Conservation (phyloP, 306 rosid genomes). For the Neltuma alba region DNA sequence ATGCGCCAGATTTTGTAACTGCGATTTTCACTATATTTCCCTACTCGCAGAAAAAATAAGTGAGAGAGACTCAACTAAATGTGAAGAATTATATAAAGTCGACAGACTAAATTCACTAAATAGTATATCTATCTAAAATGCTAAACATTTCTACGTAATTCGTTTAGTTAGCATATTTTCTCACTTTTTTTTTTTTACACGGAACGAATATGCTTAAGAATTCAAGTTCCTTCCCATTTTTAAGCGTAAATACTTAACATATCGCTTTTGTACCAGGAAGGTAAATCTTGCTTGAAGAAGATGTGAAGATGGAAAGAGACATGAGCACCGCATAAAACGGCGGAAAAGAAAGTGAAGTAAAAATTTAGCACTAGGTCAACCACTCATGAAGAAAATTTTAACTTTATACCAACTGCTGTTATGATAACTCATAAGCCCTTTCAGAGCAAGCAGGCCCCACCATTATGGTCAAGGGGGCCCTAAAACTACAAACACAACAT, state of each 20-base stretch:
- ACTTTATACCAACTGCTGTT: constrained; percentile 38
- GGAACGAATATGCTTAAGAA: neutral
- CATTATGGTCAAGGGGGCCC: constrained; percentile 49
- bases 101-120: neutral
- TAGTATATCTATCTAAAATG: neutral
- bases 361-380: constrained; percentile 29
- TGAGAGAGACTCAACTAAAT: neutral
- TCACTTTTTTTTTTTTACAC: neutral
- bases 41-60: neutral
- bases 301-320: neutral
- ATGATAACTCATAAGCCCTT: constrained; percentile 44
- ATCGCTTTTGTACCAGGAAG: neutral
- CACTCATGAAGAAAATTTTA: constrained; percentile 27
- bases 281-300: constrained; percentile 23
- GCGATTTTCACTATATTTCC: constrained; percentile 17
- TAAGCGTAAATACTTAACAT: neutral
- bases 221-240: neutral
- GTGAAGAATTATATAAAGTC: neutral
- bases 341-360: constrained; percentile 22
- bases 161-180: neutral
- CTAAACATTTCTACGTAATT: neutral
- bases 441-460: constrained; percentile 34
- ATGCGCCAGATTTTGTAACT: constrained; percentile 41
- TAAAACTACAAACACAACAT: constrained; percentile 32
- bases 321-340: constrained; percentile 10